Base-by-base conservation (phyloP, 306 rosid genomes). In the Canavalia gladiata region DNA sequence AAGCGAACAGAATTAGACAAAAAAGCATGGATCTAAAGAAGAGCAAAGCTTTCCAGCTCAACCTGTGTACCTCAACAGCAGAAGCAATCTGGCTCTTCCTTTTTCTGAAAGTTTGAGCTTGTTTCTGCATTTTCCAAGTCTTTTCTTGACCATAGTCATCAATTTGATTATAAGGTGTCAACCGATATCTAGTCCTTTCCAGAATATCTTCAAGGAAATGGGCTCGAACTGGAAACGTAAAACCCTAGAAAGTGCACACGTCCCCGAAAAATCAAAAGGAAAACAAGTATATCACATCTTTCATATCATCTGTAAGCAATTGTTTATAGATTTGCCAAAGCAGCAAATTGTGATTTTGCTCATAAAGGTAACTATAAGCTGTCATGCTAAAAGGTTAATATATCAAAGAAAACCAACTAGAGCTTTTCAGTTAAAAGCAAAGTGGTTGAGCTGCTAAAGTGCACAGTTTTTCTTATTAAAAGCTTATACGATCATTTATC, bases 61-160 rank as follows among this genome's bases (percentile, higher is more conserved):
- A 73, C 50, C 74, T 49, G 55, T 51, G 68, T 77, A 96, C 99
- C 98, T 90, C 97, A 70, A 93, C 97, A 73, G 88, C 79, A 77
- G 97, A 93, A 83, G 94, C 94, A 85, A 96, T 92, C 84, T 92
- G 97, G 86, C 94, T 96, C 85, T 96, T 96, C 85, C 93, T 90
- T 85, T 90, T 96, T 88, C 88, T 85, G 74, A 77, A 87, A 77
- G 86, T 81, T 68, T 90, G 97, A 66, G 93, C 94, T 77, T 90
- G 98, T 78, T 96, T 96, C 86, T 87, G 88, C 92, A 88, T 88
- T 88, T 93, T 96, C 98, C 98, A 95, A 43, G 81, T 77, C 87
- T 88, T 95, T 45, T 91, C 97, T 86, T 93, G 97, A 76, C 98
- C 99, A 81, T 95, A 93, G 84, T 95, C 92, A 83, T 91, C 99